phyloP scores from a whole-genome alignment of 495 filamentous ascomycete genomes.

The Neurospora sp. region DNA sequence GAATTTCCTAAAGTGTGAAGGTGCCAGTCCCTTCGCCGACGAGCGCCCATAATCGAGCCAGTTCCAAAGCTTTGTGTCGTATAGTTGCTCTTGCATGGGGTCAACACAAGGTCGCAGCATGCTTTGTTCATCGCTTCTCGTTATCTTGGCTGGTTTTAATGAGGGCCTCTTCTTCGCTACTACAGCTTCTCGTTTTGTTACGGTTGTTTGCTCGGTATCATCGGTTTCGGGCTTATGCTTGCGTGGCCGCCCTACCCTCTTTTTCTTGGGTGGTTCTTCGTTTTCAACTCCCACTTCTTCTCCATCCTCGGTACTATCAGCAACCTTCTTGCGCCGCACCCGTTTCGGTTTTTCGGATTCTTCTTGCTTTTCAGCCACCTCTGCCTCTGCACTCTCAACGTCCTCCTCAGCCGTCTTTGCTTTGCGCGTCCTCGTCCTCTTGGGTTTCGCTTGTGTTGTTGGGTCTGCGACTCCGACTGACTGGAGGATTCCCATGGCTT shows the following conservation, averaged over 20 bases:
- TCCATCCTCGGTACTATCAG: not conserved
- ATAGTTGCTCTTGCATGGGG: not conserved
- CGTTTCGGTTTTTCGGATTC: not conserved
- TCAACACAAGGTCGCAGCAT: not conserved
- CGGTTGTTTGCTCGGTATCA: not conserved
- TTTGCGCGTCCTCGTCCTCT: not conserved
- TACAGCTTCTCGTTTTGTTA: not conserved
- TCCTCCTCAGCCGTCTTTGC: not conserved
- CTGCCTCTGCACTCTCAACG: not conserved
- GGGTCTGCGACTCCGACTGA: not conserved
- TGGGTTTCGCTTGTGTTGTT: not conserved
- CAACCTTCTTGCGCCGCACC: not conserved
- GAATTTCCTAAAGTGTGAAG: not conserved
- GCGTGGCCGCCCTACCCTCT: not conserved
- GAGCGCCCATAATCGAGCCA: not conserved
- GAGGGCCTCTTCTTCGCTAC: not conserved
- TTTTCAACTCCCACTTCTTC: not conserved
- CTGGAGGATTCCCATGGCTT: not conserved
- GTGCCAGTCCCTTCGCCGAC: not conserved
- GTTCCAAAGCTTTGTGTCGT: not conserved
- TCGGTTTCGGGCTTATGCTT: not conserved
- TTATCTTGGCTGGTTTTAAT: not conserved
- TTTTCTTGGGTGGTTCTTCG: not conserved
- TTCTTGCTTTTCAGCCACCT: not conserved
- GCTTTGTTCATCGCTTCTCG: not conserved